These are phyloP conservation scores for Metschnikowia cerradonensis DNA, from an alignment of 805 yeast species.

Conservation along the genomic window DNA sequence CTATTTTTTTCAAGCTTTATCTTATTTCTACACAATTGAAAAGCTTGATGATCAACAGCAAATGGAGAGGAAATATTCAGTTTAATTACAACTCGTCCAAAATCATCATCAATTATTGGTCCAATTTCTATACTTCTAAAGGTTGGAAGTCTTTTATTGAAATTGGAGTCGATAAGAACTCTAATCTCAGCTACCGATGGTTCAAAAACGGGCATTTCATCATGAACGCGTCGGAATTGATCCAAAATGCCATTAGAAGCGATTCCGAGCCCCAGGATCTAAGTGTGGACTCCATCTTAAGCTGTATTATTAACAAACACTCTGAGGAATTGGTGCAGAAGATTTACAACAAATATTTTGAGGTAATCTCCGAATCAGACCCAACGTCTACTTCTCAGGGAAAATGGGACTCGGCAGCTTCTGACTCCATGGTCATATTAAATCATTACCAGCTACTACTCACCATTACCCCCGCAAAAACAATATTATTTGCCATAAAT, in stretches of 20 bases:
- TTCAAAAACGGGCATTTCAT: slow-evolving; percentile 49
- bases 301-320: slow-evolving; percentile 36
- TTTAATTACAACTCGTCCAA: slow-evolving; percentile 54
- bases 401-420: slow-evolving; percentile 6
- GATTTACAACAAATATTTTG: slow-evolving; percentile 17
- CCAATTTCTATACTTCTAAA: slow-evolving; percentile 38
- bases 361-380: slow-evolving; percentile 7
- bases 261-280: slow-evolving; percentile 25
- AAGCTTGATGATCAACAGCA: slow-evolving; percentile 39
- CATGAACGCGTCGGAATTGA: slow-evolving; percentile 1
- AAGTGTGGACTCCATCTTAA: slow-evolving; percentile 33
- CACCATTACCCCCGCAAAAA: slow-evolving; percentile 29
- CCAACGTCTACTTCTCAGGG: not conserved
- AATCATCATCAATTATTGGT: slow-evolving; percentile 64
- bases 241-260: slow-evolving; percentile 11
- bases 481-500: slow-evolving; percentile 36
- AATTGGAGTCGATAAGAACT: slow-evolving; percentile 50
- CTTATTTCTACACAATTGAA: slow-evolving; percentile 55
- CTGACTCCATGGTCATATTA: slow-evolving; percentile 16
- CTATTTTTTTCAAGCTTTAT: slow-evolving; percentile 62
- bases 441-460: slow-evolving; percentile 34
- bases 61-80: slow-evolving; percentile 59
- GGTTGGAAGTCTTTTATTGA: slow-evolving; percentile 53
- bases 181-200: slow-evolving; percentile 58
- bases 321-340: slow-evolving; percentile 30